Evolutionary conservation across 345 rosid species (phyloP), one percentile per base, ranked within the genome.

Genomic region (Cardamine chenopodiifolia): DNA sequence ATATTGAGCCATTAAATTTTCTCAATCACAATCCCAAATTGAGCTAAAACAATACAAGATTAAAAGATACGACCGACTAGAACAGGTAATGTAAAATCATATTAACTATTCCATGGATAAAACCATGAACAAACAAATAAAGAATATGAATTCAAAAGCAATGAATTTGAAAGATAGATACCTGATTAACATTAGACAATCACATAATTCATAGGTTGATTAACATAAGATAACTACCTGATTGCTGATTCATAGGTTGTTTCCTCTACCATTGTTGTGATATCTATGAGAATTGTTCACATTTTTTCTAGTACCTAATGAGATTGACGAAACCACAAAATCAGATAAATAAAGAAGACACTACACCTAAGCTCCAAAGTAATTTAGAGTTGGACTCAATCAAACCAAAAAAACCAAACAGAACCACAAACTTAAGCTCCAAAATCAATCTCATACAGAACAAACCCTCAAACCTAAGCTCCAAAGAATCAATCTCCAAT

Each of bases 11-110:
- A 23, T 5, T 67, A 72, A 40, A 45, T 45, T 68, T 60, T 58
- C 37, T 88, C 92, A n/a, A 61, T 88, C 90, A 86, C 57, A 80
- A 81, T 78, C 82, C 75, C 71, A 32, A 4, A 7, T 5, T 45
- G 65, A 45, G 47, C 23, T 20, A 6, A 34, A 39, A 4, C 12
- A 52, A 22, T 15, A 52, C 29, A 76, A 48, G 17, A n/a, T 14
- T 34, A 34, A 34, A 34, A 42, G 10, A 34, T 34, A 34, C 11
- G 9, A 5, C 8, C 9, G n/a, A 44, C n/a, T 44, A 47, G 20
- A 47, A 7, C 9, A 17, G 11, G 52, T 47, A 18, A 18, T 47
- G 4, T 45, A 17, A n/a, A n/a, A n/a, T n/a, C n/a, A n/a, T n/a
- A n/a, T n/a, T n/a, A 47, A 8, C 2, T 6, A 7, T 23, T 20